Base-by-base conservation (phyloP, 208 protist species). In the Leishmania lainsoni region DNA sequence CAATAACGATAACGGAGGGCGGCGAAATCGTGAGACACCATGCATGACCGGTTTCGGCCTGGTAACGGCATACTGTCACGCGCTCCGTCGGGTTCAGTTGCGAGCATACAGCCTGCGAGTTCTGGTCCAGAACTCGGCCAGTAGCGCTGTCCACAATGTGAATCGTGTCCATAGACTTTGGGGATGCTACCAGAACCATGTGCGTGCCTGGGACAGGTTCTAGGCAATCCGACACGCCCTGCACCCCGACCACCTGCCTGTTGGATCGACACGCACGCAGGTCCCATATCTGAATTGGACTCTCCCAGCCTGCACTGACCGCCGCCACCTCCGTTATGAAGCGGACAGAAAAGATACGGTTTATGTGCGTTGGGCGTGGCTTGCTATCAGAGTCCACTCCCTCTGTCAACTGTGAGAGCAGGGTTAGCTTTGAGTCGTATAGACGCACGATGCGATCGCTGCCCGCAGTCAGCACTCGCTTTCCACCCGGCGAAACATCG, bases 281-380 rank as follows among this genome's bases (percentile, higher is more conserved):
- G 75, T 98, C 94, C 96, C 96, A 98, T 8, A 98, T 42, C 76
- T 98, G 96, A 39, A 97, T 72, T 3, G 96, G 93, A 68, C 87
- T 96, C 42, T 95, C 94, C 95, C 94, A 98, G 12, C 96, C 96
- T 8, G 87, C 94, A 71, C 87, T 95, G n/a, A 90, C 86, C 0
- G 91, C 83, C 3, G 89, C 20, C 2, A 88, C 87, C 3, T 86
- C 80, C 5, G 86, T 86, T 0, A 92, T 32, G 83, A 93, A 98
- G 0, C 88, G 83, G 17, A 86, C 83, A 14, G 94, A 96, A 58
- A 98, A 98, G 48, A 98, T 89, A 65, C 96, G 89, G 78, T 91
- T 98, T 65, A 84, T 89, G 81, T 98, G 94, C 51, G 91, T 89
- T 0, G 90, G 32, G 0, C 90, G 80, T 12, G 35, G 42, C 12